A percentile compares a stretch with the other conserved stretches of the same genome.
phyloP scores from a whole-genome alignment of 2,329 filamentous ascomycete genomes.

The Xylaria sp. region DNA sequence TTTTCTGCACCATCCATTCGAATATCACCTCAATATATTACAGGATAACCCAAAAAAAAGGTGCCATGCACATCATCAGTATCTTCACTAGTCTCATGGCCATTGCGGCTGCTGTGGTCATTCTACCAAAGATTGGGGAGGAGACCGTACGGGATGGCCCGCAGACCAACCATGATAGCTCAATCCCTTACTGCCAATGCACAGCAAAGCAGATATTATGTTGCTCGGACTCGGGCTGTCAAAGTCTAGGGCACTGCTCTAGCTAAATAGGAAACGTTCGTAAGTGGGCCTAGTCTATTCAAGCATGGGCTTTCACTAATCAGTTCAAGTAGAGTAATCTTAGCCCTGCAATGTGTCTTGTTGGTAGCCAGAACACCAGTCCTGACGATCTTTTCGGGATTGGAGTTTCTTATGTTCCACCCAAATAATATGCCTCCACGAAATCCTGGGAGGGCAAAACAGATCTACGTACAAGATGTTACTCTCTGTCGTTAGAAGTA shows the following conservation, averaged over 20 bases:
- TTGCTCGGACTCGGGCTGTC: constrained; percentile 22
- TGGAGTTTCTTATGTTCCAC: background rate
- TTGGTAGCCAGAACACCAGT: background rate
- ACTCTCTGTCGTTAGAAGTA: background rate
- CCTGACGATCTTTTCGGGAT: background rate
- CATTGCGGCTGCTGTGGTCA: background rate
- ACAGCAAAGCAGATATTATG: constrained; percentile 10
- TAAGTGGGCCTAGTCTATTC: background rate
- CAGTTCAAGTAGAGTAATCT: background rate
- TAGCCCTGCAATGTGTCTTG: background rate
- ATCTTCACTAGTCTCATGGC: constrained; percentile 6
- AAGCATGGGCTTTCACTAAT: background rate
- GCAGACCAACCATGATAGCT: background rate
- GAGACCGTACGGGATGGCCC: background rate
- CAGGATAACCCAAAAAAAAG: background rate
- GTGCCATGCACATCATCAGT: constrained; percentile 6
- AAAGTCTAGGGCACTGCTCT: constrained; percentile 3
- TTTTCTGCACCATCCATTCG: background rate
- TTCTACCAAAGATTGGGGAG: background rate
- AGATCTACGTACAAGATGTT: background rate
- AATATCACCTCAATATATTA: background rate
- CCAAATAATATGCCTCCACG: no score
- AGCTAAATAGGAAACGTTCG: background rate
- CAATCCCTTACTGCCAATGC: constrained; percentile 21
- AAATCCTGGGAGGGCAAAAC: background rate